Percentiles rank a stretch among this genome's conserved stretches.
phyloP scores from a whole-genome alignment of 495 filamentous ascomycete species.

The Penicillium pulvis region DNA sequence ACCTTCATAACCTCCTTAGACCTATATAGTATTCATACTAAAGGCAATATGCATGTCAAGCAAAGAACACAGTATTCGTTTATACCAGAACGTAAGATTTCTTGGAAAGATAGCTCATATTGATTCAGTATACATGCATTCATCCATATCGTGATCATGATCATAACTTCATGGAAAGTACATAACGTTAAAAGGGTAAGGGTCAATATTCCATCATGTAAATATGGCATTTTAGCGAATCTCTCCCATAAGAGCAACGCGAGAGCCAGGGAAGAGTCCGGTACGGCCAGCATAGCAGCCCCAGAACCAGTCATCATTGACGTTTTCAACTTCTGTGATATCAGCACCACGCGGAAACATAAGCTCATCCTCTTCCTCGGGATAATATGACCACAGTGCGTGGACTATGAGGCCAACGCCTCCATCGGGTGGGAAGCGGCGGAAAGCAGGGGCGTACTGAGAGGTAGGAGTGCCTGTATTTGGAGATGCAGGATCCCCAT shows the following conservation, averaged over 20 bases:
- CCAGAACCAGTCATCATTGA: slow-evolving; percentile 86
- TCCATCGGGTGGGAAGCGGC: slow-evolving; percentile 68
- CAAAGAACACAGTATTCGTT: neutral
- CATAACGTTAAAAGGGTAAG: neutral
- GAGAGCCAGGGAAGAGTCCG: slow-evolving; percentile 75
- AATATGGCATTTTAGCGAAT: slow-evolving; percentile 20
- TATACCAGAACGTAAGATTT: neutral
- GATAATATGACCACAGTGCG: slow-evolving; percentile 75
- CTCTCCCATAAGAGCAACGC: slow-evolving; percentile 57
- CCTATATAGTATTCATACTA: neutral
- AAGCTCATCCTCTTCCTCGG: slow-evolving; percentile 70
- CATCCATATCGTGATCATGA: slow-evolving; percentile 13
- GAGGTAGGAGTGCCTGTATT: slow-evolving; percentile 16
- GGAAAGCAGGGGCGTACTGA: slow-evolving; percentile 17
- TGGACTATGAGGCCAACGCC: slow-evolving; percentile 62
- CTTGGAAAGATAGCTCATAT: neutral
- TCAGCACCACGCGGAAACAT: slow-evolving; percentile 81
- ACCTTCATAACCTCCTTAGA: no score
- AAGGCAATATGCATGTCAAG: neutral
- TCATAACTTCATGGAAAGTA: slow-evolving; percentile 17
- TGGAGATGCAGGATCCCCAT: slow-evolving; percentile 9
- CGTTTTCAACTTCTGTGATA: slow-evolving; percentile 74
- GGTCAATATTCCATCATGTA: slow-evolving; percentile 8
- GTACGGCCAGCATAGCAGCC: slow-evolving; percentile 75
- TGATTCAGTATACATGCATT: slow-evolving; percentile 9